These are phyloP conservation scores for Backusella liffmaniae DNA, from an alignment of 192 early-diverging fungal genomes.

Conservation along the genomic window DNA sequence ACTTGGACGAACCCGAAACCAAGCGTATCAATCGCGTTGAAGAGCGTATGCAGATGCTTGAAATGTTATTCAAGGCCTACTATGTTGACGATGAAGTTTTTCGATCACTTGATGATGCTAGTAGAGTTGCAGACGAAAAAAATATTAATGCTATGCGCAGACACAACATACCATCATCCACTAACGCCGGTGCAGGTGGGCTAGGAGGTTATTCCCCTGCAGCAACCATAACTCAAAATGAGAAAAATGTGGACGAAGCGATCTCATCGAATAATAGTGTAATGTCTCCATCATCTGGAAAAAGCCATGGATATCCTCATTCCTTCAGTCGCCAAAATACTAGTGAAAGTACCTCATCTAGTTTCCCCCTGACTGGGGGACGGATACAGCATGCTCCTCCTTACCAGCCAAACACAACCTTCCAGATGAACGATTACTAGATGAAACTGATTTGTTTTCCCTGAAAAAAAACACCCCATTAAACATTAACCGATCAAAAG, in stretches of 20 bases:
- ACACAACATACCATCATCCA: neutral
- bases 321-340: neutral
- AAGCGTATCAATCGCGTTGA: slow-evolving; percentile 36
- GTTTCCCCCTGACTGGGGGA: neutral
- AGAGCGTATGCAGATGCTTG: slow-evolving; percentile 35
- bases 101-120: slow-evolving; percentile 34
- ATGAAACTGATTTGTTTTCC: neutral
- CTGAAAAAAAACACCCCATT: neutral
- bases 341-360: neutral
- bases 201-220: neutral
- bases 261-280: neutral
- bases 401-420: neutral
- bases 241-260: slow-evolving; percentile 2
- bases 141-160: neutral
- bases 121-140: neutral
- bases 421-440: neutral
- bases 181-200: neutral
- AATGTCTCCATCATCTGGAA: neutral
- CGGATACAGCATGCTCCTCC: neutral
- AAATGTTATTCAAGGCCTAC: slow-evolving; percentile 37
- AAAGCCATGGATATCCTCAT: neutral
- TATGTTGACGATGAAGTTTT: slow-evolving; percentile 41
- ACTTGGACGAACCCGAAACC: slow-evolving; percentile 19
- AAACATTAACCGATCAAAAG: neutral
- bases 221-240: neutral